These are phyloP conservation scores for Dimocarpus longan DNA, from an alignment of 345 rosid species.

Conservation along the genomic window DNA sequence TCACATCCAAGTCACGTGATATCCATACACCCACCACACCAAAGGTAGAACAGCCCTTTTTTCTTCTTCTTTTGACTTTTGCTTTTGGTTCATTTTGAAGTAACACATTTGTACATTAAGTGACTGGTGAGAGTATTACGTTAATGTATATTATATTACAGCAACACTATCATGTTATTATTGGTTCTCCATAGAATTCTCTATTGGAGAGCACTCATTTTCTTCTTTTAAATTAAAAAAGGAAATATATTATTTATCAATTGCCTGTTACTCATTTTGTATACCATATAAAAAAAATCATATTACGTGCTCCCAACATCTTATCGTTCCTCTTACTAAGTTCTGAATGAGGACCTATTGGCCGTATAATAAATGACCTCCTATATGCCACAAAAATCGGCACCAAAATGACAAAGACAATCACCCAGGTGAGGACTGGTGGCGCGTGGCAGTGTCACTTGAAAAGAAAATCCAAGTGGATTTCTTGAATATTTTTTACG, in stretches of 20 bases:
- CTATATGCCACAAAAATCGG: not conserved
- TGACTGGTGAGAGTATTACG: too few species aligned
- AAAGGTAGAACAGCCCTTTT: not conserved
- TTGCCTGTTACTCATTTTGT: too few species aligned
- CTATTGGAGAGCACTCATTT: not conserved
- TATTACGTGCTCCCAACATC: too few species aligned
- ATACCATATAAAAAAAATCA: too few species aligned
- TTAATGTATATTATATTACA: too few species aligned
- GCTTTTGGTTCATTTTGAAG: not conserved
- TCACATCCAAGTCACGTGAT: not conserved
- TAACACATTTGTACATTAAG: too few species aligned
- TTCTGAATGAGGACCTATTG: not conserved
- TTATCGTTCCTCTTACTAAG: too few species aligned
- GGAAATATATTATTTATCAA: too few species aligned
- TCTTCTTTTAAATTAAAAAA: too few species aligned
- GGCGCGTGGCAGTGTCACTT: not conserved
- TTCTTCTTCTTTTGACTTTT: conserved; percentile 5
- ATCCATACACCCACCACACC: not conserved
- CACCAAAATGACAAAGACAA: not conserved
- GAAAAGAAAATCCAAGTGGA: not conserved
- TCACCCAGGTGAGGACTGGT: not conserved
- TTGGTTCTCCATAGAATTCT: not conserved
- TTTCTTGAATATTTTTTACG: not conserved
- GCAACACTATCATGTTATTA: too few species aligned
- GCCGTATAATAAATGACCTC: not conserved